Conservation (phyloP, 352 stramenopile species). For the Globisporangium cystogenes region DNA sequence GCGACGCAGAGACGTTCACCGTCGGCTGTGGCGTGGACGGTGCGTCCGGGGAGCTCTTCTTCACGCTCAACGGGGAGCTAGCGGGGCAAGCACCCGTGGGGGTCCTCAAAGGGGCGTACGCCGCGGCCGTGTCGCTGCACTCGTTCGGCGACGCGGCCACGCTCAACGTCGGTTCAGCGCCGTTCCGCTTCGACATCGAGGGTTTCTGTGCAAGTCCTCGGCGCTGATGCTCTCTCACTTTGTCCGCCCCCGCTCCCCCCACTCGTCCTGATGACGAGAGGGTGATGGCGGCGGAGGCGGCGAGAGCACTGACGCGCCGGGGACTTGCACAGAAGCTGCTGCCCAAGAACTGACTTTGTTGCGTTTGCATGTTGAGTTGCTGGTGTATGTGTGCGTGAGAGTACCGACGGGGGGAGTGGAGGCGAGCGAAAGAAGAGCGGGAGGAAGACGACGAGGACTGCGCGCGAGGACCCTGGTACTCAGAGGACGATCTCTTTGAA, state of each 20-base stretch:
- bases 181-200: slow-evolving; percentile 82
- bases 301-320: slow-evolving; percentile 11
- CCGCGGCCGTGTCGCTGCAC: slow-evolving; percentile 75
- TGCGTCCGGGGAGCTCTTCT: slow-evolving; percentile 55
- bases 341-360: background rate
- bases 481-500: background rate
- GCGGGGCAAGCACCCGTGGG: slow-evolving; percentile 36
- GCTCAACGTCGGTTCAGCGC: slow-evolving; percentile 64
- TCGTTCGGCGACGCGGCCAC: slow-evolving; percentile 61
- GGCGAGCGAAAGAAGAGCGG: background rate
- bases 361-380: slow-evolving; percentile 4
- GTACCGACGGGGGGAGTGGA: slow-evolving; percentile 1
- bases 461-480: background rate
- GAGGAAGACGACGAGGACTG: background rate
- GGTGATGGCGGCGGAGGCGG: background rate
- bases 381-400: slow-evolving; percentile 5
- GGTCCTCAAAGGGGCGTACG: slow-evolving; percentile 54
- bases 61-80: slow-evolving; percentile 73
- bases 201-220: slow-evolving; percentile 87
- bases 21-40: slow-evolving; percentile 77
- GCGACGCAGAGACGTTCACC: slow-evolving; percentile 27
- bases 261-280: background rate
- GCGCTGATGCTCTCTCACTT: slow-evolving; percentile 7
- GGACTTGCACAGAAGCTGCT: slow-evolving; percentile 46
- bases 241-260: background rate